Evolutionary conservation across 495 filamentous ascomycete genomes (phyloP), one percentile per base, ranked within the genome.

Genomic region (Aspergillus diversus): DNA sequence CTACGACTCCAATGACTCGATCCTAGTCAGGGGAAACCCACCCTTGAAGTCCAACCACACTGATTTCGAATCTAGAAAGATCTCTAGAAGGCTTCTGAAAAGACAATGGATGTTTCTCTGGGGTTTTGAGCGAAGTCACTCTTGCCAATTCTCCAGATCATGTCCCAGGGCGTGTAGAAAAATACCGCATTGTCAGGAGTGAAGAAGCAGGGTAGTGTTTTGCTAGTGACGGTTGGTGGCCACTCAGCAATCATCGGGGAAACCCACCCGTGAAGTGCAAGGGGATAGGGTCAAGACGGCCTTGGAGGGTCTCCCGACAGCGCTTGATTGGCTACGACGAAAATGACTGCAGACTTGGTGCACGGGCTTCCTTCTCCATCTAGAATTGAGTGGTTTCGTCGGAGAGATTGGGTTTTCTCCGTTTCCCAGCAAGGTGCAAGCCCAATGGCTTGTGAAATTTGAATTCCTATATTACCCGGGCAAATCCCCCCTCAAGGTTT

Each of bases 1-100:
- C 47, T 50, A 5, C 11, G 47, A 50, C 27, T 50, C 47, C 47
- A 21, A n/a, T 21, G 47, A 50, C 27, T 50, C 47, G 47, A 50
- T 17, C 47, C 47, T 50, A 27, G 16, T 12, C 47, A 50, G 47
- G 47, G 46, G 16, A 49, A 21, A 8, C 7, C 46, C 15, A 16
- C 17, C 13, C 46, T 16, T 49, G 13, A 49, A 16, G 15, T 49
- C 8, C 9, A 17, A 27, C 21, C 21, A 27, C 21, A 27, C 21
- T 27, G 21, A 27, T 27, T 27, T 27, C 21, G 21, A 27, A 27
- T 27, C 21, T 27, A 1, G 21, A 27, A 27, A 2, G 21, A 27
- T 27, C 21, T 27, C 2, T 27, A 27, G 21, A 27, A 27, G 21
- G 21, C 21, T 2, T 27, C 21, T 27, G 21, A 27, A 27, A 27